phyloP scores from a whole-genome alignment of 441 rosid species.

The Jatropha podagrica region DNA sequence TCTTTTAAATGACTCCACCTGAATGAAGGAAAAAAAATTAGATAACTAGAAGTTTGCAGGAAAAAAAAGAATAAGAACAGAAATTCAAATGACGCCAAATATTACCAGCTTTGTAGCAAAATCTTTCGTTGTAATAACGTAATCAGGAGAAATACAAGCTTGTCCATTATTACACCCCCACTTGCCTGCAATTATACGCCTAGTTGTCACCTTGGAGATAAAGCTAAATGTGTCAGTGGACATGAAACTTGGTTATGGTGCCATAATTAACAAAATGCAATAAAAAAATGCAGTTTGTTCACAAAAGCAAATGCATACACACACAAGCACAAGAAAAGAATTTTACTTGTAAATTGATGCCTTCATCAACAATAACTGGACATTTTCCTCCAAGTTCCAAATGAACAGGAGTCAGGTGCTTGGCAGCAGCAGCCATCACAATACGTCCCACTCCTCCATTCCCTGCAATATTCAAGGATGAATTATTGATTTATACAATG shows the following conservation, averaged over 20 bases:
- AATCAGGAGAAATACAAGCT: conserved; percentile 73
- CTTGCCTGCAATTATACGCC: conserved; percentile 68
- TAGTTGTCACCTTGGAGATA: conserved; percentile 49
- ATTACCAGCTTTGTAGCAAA: conserved; percentile 58
- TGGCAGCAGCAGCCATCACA: conserved; percentile 82
- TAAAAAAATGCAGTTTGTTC: not conserved
- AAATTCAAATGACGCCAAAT: conserved; percentile 8
- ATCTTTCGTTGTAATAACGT: conserved; percentile 60
- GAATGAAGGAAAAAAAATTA: conserved; percentile 14
- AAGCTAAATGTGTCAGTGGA: conserved; percentile 19
- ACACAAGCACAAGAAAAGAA: not conserved
- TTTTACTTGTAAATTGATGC: conserved; percentile 51
- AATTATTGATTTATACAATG: not conserved
- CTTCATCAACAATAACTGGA: conserved; percentile 66
- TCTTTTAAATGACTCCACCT: conserved; percentile 67
- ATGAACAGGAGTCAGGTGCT: conserved; percentile 75
- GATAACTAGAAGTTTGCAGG: not conserved
- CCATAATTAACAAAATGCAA: conserved; percentile 1
- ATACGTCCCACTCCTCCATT: conserved; percentile 62
- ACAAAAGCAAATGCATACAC: not conserved
- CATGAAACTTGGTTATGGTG: not conserved
- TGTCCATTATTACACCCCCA: conserved; percentile 78
- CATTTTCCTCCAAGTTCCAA: conserved; percentile 83
- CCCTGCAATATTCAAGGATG: conserved; percentile 43
- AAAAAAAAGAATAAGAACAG: not conserved